Percentiles rank a stretch among this genome's conserved stretches.
Evolutionary conservation across 768 basidiomycete genomes (phyloP).

Genomic region (Mycena capillaripes): DNA sequence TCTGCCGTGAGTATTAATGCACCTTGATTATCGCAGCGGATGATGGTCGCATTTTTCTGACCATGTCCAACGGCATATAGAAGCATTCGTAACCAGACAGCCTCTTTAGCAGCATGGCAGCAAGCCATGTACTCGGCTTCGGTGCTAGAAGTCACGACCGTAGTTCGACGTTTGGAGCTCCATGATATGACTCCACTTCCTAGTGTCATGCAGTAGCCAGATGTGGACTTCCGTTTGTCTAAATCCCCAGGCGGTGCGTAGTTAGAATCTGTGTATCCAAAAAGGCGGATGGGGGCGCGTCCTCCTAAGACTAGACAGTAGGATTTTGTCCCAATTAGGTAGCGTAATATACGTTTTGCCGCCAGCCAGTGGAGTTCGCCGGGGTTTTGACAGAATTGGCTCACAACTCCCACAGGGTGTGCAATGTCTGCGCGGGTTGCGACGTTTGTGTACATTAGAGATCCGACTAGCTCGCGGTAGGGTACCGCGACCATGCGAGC

Average conservation of each 20-base stretch:
- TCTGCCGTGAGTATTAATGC: conserved; percentile 41
- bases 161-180: conserved; percentile 40
- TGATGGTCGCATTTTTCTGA: background rate
- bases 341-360: conserved; percentile 47
- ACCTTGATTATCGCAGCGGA: conserved; percentile 45
- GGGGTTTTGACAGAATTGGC: conserved; percentile 37
- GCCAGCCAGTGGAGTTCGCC: conserved; percentile 46
- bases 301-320: background rate
- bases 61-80: conserved; percentile 12
- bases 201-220: background rate
- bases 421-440: conserved; percentile 38
- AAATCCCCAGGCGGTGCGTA: background rate
- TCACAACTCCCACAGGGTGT: conserved; percentile 28
- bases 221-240: conserved; percentile 15
- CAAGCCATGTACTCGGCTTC: conserved; percentile 47
- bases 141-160: conserved; percentile 35
- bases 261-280: conserved; percentile 9
- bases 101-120: conserved; percentile 37
- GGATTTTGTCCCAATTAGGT: conserved; percentile 45
- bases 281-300: background rate
- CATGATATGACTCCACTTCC: conserved; percentile 12
- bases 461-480: conserved; percentile 2
- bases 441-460: conserved; percentile 6
- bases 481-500: background rate
- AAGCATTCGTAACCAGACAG: conserved; percentile 35